Base-by-base conservation (phyloP, 441 rosid genomes). In the Populus hybrid region DNA sequence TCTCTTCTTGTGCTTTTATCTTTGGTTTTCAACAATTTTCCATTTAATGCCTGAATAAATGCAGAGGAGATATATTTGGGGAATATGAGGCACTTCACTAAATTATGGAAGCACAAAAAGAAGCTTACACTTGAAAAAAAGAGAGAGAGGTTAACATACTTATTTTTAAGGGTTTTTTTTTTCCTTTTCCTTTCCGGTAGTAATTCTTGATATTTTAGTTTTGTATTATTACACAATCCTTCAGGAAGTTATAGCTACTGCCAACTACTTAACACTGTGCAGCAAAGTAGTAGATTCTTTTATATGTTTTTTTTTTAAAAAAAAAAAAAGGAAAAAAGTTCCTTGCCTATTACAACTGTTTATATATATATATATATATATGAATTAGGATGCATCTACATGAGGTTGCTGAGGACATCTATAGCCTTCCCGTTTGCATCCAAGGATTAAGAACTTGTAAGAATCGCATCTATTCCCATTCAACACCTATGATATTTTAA, bases 21-120 rank as follows among this genome's bases (percentile, higher is more conserved):
- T 87, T 87, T 96, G 70, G 97, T 83, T 88, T 88, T 96, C 86
- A 96, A 78, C 70, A 94, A 82, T 81, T 94, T 96, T 69, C 96
- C 99, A 83, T 86, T 94, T 74, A 96, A 78, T 42, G 90, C 88
- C 97, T 92, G 82, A 79, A 80, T 28, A 63, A 80, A 78, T 46
- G 46, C 71, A 76, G 38, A 30, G 9, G 76, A 23, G 69, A 79
- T 68, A 78, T 24, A 36, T 77, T 67, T 61, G 72, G 73, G 70
- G 68, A 69, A 28, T 69, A 34, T 63, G 21, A 75, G 32, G 59
- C 69, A 78, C 32, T n/a, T 35, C 38, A 72, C 68, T 40, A 71
- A 53, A 53, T 68, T 36, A 64, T 30, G 61, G 28, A 76, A 78
- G 68, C 57, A 79, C n/a, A 61, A 72, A 46, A 53, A 53, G n/a